Percentiles rank a stretch among this genome's conserved stretches.
Conservation (phyloP, 2,329 filamentous ascomycete genomes). For the Talaromyces sp. region DNA sequence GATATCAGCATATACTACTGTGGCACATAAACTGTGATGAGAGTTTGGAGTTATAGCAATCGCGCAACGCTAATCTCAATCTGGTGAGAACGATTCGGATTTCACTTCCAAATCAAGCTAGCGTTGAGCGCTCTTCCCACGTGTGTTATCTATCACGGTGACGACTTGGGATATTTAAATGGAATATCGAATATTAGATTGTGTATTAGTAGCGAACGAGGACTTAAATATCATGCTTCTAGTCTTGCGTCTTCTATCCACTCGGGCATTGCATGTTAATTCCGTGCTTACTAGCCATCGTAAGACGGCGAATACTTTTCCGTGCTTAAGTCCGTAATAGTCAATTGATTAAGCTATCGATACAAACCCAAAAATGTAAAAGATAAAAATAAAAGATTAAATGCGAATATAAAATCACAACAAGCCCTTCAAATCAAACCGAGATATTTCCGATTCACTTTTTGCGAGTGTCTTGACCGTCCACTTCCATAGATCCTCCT, state of each 20-base stretch:
- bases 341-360: background rate
- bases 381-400: too few species aligned
- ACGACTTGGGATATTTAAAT: background rate
- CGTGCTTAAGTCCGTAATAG: background rate
- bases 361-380: background rate
- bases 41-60: background rate
- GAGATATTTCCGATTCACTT: background rate
- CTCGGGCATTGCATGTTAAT: background rate
- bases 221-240: background rate
- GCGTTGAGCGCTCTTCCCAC: background rate
- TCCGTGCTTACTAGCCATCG: background rate
- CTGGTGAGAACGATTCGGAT: background rate
- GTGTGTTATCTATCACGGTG: background rate
- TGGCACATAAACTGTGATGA: background rate
- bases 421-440: background rate
- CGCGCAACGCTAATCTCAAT: conserved; percentile 6
- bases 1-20: background rate
- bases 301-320: background rate
- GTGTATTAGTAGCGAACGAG: too few species aligned
- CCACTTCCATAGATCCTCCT: conserved; percentile 52
- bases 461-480: conserved; percentile 33
- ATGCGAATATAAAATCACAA: background rate
- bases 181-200: too few species aligned
- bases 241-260: too few species aligned
- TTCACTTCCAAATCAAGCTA: background rate